phyloP scores from a whole-genome alignment of 768 basidiomycete genomes.

The Russula sp. region DNA sequence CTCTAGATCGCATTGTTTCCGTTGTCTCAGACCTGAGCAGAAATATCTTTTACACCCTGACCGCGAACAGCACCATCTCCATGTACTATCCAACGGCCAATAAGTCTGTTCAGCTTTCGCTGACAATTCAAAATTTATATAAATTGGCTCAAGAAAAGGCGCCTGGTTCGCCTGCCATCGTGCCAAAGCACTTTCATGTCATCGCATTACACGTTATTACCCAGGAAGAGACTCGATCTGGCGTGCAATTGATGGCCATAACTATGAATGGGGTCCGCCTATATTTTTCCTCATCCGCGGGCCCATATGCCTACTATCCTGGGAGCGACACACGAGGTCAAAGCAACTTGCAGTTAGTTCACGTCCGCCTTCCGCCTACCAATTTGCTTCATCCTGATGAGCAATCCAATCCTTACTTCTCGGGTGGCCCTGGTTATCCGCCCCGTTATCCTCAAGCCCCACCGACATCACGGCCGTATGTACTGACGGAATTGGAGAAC shows the following conservation, averaged over 20 bases:
- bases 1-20: slow-evolving; percentile 65
- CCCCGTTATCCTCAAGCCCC: slow-evolving; percentile 45
- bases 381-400: slow-evolving; percentile 78
- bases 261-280: slow-evolving; percentile 81
- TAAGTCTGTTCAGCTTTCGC: slow-evolving; percentile 66
- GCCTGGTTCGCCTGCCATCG: slow-evolving; percentile 70
- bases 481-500: slow-evolving; percentile 56
- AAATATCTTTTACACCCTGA: slow-evolving; percentile 76
- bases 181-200: slow-evolving; percentile 67
- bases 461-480: slow-evolving; percentile 53
- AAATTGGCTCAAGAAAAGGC: slow-evolving; percentile 79
- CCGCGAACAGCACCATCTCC: slow-evolving; percentile 60
- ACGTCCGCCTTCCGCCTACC: slow-evolving; percentile 75
- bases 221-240: slow-evolving; percentile 61
- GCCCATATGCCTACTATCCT: slow-evolving; percentile 51
- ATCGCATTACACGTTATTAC: slow-evolving; percentile 67
- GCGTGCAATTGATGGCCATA: slow-evolving; percentile 74
- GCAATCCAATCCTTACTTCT: slow-evolving; percentile 50
- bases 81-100: slow-evolving; percentile 63
- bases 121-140: slow-evolving; percentile 70
- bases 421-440: slow-evolving; percentile 47
- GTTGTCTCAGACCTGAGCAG: slow-evolving; percentile 66
- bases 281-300: slow-evolving; percentile 65
- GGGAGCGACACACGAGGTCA: slow-evolving; percentile 34
- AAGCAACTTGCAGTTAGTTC: slow-evolving; percentile 61